Evolutionary conservation across 2,329 filamentous ascomycete species (phyloP).

Genomic region (Ramularia endophylla): DNA sequence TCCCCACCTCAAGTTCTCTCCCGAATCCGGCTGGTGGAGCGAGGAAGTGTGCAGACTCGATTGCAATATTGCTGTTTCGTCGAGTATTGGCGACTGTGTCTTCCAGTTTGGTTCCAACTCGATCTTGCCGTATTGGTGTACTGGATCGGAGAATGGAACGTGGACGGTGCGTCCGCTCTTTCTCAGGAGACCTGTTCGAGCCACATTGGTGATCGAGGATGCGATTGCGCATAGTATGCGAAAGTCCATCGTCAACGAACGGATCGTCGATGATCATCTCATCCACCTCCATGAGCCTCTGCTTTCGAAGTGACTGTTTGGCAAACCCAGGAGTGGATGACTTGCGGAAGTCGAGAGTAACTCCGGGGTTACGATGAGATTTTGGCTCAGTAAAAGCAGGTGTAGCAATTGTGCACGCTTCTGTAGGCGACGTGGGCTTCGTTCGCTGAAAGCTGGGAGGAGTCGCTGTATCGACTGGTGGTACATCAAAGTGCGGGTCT

Average conservation of each 20-base stretch:
- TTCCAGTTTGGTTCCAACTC: conserved; percentile 9
- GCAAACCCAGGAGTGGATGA: background rate
- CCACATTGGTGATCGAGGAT: no score
- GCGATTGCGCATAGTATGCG: no score
- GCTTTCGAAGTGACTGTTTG: conserved; percentile 4
- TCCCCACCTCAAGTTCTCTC: conserved; percentile 15
- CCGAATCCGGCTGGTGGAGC: no score
- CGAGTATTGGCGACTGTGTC: conserved; percentile 24
- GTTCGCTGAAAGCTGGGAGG: conserved; percentile 2
- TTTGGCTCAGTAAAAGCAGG: background rate
- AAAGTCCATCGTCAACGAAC: conserved; percentile 1
- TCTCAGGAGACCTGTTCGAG: no score
- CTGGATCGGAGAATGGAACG: conserved; percentile 24
- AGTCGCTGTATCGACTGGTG: background rate
- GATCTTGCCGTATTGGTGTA: conserved; percentile 6
- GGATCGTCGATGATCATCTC: conserved; percentile 19
- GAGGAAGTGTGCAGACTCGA: conserved; percentile 2
- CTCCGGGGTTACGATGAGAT: conserved; percentile 1
- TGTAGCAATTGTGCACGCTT: no score
- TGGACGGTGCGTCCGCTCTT: conserved; percentile 5
- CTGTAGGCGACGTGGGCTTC: background rate
- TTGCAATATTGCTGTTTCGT: conserved; percentile 21
- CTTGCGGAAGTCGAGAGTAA: conserved; percentile 12
- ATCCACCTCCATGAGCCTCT: conserved; percentile 20
- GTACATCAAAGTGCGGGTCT: no score